Evolutionary conservation across 1,284 basidiomycete genomes (phyloP).

Genomic region (Ustilago bromivora): DNA sequence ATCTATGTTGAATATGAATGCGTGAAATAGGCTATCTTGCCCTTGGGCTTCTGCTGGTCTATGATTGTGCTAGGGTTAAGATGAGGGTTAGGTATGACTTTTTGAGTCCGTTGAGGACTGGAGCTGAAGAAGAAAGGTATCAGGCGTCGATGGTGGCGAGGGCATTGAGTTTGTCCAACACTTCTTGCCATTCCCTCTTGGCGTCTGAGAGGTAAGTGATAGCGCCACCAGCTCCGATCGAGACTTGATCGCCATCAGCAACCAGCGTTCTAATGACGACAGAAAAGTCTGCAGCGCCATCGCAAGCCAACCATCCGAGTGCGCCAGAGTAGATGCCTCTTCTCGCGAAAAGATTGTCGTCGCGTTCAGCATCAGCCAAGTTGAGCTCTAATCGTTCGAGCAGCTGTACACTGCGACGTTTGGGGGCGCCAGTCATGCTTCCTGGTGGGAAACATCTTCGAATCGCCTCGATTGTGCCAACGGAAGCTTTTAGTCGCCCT

Average conservation of each 20-base stretch:
- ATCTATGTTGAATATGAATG: constrained; percentile 6
- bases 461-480: constrained; percentile 79
- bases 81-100: neutral
- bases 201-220: constrained; percentile 92
- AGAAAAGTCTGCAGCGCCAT: constrained; percentile 90
- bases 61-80: neutral
- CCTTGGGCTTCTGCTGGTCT: neutral
- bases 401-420: constrained; percentile 91
- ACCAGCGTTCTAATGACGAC: constrained; percentile 96
- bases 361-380: constrained; percentile 25
- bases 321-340: constrained; percentile 85
- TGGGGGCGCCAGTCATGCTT: constrained; percentile 98
- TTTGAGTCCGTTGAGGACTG: constrained; percentile 17
- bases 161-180: constrained; percentile 77
- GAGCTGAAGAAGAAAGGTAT: neutral
- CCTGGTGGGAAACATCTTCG: constrained; percentile 77
- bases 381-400: constrained; percentile 80
- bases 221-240: constrained; percentile 90
- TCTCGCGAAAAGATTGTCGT: constrained; percentile 32
- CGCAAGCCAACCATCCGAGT: constrained; percentile 90
- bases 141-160: constrained; percentile 41
- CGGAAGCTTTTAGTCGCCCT: constrained; percentile 72
- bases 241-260: constrained; percentile 75
- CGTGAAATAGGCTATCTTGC: neutral
- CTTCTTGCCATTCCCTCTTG: constrained; percentile 92